Base-by-base conservation (phyloP, 2,329 filamentous ascomycete species). In the Blastomyces parvus region DNA sequence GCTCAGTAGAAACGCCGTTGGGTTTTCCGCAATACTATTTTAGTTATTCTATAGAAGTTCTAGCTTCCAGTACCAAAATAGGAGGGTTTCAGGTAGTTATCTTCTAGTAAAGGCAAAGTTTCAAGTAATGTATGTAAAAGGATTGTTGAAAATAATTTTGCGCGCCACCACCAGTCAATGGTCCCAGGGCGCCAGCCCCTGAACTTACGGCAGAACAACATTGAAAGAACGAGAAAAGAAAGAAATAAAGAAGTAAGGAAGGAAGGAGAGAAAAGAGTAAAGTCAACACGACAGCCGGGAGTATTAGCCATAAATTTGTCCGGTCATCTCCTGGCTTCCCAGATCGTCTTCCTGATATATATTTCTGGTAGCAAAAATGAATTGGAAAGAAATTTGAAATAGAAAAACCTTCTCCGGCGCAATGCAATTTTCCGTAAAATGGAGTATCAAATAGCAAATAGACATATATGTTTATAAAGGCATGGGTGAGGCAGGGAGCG, bases 361-460 rank as follows among this genome's bases (percentile, higher is more conserved):
- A 57, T 25, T 42, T 17, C 11, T 19, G 3, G 36, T 38, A 57
- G n/a, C 19, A n/a, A 30, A 63, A 33, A 19, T 4, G 2, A 19
- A 19, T n/a, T 6, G 25, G 9, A 33, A 44, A 38, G 27, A 2
- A 42, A 14, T 48, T 14, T 27, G 46, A 42, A 25, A 48, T 27
- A 55, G 13, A 19, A 57, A 57, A 36, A 42, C n/a, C n/a, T 57
- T 40, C 55, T 40, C 55, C 55, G 36, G 1, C 55, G 36, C 55
- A 42, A 57, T 57, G 55, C 55, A 57, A 42, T 38, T 57, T 25
- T 25, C n/a, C 33, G 30, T n/a, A 57, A 36, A 30, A 57, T 27
- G 22, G 13, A 33, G 33, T 38, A 57, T n/a, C n/a, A 57, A 40
- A 22, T n/a, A 57, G 19, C 8, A 27, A 50, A 50, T 50, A 50